Base-by-base conservation (phyloP, 2,329 filamentous ascomycete genomes). In the Stachybotrys echinatus region DNA sequence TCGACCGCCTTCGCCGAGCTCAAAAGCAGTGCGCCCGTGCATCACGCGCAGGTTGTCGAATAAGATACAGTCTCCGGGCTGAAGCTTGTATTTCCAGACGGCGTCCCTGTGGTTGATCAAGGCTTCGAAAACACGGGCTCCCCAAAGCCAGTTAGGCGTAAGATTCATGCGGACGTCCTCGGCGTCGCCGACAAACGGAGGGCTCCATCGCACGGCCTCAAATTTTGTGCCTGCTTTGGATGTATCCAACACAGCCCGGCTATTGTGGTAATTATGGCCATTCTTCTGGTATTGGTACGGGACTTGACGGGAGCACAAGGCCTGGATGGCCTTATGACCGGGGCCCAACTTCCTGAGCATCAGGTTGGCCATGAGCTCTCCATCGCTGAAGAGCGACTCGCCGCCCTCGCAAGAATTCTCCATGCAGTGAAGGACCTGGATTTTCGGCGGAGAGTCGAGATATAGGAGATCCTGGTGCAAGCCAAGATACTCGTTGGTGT, bases 391-490 rank as follows among this genome's bases (percentile, higher is more conserved):
- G 48, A 95, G 76, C 1, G 90, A 95, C 60, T 89, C 86, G 44
- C 92, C 94, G 18, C 92, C 92, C 0, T 78, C 71, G 57, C 84
- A 86, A 2, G 84, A 86, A 60, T 95, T 95, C 54, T 87, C 80
- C 40, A 97, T 76, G 62, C 91, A 96, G 70, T 97, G 94, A 4
- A 97, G 81, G 21, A 97, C 74, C 68, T 99, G 92, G 47, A 94
- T 81, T 27, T 85, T 83, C 0, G 92, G 92, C 3, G 89, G 84
- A 47, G 89, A 81, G 14, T 79, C 72, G 69, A 94, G 86, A 70
- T 97, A 97, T 49, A 96, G 77, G 39, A 97, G 78, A 65, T 97
- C 94, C 81, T 96, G 94, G 71, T 99, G 94, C 45, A 96, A 84
- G 17, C 88, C 89, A 2, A 97, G 82, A 61, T 85, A 85, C 45